phyloP scores from a whole-genome alignment of 1,284 basidiomycete species.

The Tilletia horrida region DNA sequence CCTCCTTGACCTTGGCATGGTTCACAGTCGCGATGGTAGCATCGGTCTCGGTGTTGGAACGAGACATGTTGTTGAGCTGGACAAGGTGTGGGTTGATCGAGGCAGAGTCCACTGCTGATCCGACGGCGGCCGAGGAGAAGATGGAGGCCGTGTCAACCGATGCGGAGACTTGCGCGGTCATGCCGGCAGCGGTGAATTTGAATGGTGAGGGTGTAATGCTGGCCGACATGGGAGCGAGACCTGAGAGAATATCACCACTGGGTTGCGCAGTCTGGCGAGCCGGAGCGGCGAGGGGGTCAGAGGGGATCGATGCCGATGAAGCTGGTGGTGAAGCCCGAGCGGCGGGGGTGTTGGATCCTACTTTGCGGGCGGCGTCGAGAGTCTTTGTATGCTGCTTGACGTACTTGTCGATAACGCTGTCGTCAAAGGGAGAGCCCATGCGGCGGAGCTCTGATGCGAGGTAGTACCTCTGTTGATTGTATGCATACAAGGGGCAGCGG shows the following conservation, averaged over 20 bases:
- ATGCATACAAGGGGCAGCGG: background rate
- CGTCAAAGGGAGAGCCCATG: constrained; percentile 42
- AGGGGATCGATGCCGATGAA: background rate
- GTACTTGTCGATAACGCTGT: constrained; percentile 43
- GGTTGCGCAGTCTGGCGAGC: background rate
- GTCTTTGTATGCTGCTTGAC: constrained; percentile 48
- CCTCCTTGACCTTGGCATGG: background rate
- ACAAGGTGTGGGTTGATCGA: background rate
- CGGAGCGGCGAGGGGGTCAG: background rate
- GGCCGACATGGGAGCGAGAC: background rate
- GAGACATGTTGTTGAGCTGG: background rate
- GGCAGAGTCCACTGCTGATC: background rate
- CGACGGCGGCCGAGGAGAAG: constrained; percentile 10
- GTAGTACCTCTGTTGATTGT: constrained; percentile 38
- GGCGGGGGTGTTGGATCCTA: background rate
- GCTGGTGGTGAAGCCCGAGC: background rate
- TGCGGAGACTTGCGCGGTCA: background rate
- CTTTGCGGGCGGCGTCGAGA: constrained; percentile 22
- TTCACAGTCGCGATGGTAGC: background rate
- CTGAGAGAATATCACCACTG: background rate
- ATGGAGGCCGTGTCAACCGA: background rate
- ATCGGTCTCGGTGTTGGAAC: background rate
- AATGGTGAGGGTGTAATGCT: background rate
- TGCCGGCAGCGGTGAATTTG: background rate
- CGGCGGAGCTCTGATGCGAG: constrained; percentile 46